These are phyloP conservation scores for Hyaloscypha variabilis DNA, from an alignment of 495 filamentous ascomycete species.

Conservation along the genomic window DNA sequence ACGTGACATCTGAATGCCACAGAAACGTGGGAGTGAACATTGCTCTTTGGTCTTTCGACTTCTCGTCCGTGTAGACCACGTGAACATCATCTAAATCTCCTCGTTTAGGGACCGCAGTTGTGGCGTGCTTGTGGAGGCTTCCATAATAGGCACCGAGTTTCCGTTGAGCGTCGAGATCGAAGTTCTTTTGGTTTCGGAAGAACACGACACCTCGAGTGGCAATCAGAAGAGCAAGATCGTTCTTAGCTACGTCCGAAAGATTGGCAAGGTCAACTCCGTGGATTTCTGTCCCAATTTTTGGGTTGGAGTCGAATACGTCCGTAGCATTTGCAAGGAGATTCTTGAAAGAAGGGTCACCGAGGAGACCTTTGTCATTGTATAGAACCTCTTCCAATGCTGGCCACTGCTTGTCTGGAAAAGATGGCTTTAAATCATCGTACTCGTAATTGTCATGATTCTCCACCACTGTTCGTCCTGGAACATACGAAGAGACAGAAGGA, in stretches of 20 bases:
- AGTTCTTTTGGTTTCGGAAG: constrained; percentile 70
- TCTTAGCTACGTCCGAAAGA: constrained; percentile 69
- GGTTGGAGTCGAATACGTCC: constrained; percentile 42
- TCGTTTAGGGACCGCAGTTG: constrained; percentile 59
- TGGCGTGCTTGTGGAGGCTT: constrained; percentile 65
- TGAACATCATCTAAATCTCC: constrained; percentile 69
- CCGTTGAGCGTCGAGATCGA: constrained; percentile 61
- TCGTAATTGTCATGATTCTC: constrained; percentile 52
- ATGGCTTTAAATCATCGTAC: constrained; percentile 57
- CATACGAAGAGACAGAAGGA: constrained; percentile 11
- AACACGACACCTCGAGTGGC: constrained; percentile 74
- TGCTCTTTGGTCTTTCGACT: constrained; percentile 62
- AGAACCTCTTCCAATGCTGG: constrained; percentile 48
- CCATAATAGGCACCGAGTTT: constrained; percentile 67
- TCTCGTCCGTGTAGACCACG: constrained; percentile 67
- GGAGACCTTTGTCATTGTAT: constrained; percentile 58
- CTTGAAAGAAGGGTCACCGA: constrained; percentile 57
- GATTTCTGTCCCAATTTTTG: constrained; percentile 74
- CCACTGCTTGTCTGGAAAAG: constrained; percentile 61
- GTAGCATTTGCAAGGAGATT: constrained; percentile 43
- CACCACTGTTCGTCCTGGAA: constrained; percentile 30
- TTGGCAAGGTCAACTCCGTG: constrained; percentile 68
- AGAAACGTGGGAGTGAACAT: constrained; percentile 55
- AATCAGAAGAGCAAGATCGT: constrained; percentile 74
- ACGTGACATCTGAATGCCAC: constrained; percentile 70